Base-by-base conservation (phyloP, 768 basidiomycete species). In the Tulasnella sp. region DNA sequence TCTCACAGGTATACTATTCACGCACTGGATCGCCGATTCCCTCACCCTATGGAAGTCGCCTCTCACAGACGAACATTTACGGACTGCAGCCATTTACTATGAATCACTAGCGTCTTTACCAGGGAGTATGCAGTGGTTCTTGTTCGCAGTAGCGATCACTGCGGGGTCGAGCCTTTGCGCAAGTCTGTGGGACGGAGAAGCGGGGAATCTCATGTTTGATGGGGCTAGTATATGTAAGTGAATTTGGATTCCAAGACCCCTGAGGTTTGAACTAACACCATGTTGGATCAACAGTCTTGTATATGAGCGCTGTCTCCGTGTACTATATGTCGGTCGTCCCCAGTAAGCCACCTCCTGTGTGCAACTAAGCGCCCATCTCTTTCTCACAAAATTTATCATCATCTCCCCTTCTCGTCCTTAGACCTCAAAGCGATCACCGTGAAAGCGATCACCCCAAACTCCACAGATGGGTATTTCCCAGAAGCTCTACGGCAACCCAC, bases 1-100 rank as follows among this genome's bases (percentile, higher is more conserved):
- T 51, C 11, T 15, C 17, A 13, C 69, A 90, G 88, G 89, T 52
- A 74, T 85, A 48, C 76, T 92, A 3, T 89, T 89, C 69, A 90
- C 88, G 34, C 85, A 92, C 68, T 92, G 89, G 89, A 90, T 88
- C 63, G 89, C 89, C n/a, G 89, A 92, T 75, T 90, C 88, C 1
- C 74, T 89, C 53, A 92, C 89, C 32, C 77, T 92, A 42, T 92
- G 89, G 89, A 89, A 87, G 73, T 81, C 86, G 11, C 88, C 89
- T 44, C 65, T 73, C 65, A 90, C 86, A n/a, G 88, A 92, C 66
- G 82, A 83, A 63, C 81, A 86, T 64, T 77, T 92, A 11, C 88
- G 86, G 84, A 85, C 82, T 7, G 84, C 89, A 1, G 89, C 88
- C 5, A 73, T 78, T 54, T 92, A 92, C 70, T 92, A 92, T 69